Evolutionary conservation across 139 green algal species (phyloP), one percentile per base, ranked within the genome.

Genomic region (Chlamydomonas applanata): DNA sequence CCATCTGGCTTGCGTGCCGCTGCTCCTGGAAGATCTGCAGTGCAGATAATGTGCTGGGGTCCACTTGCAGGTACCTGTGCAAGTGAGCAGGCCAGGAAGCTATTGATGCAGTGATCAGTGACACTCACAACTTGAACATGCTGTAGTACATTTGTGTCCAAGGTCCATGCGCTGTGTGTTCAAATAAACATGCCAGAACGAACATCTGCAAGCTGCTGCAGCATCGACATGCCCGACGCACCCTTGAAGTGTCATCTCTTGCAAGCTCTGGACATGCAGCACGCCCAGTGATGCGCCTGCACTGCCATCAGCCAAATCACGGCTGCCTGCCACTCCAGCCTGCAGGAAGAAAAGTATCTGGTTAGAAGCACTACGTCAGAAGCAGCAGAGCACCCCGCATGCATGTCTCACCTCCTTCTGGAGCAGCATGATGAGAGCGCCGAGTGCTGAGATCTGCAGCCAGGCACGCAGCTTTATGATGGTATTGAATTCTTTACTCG

Each of bases 1-100:
- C 93, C 94, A 97, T 98, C 46, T 77, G 60, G 11, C 84, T 92
- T 7, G 94, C 93, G 74, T 98, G 94, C 19, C 61, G 54, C 62
- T 98, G 92, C 30, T 88, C 72, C 46, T 86, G 80, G 59, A 96
- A 94, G 40, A 96, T 90, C 35, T 89, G 78, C 36, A 95, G 83
- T 4, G 84, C 88, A 22, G 67, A 49, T 72, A 94, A 69, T 29
- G 73, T 88, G 52, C 49, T 59, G 1, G 76, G 34, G 72, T 94
- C 91, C 44, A 94, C 72, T 20, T 78, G 79, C 60, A 94, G 73
- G 49, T 82, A 84, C 36, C 90, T 89, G 78, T 17, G 66, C 30
- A 40, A 3, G 19, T 33, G 13, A 72, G 32, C 49, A 61, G 52
- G 16, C n/a, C 11, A 40, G 22, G 2, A 20, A 34, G 45, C 61